Percentiles rank a stretch among this genome's conserved stretches.
phyloP scores from a whole-genome alignment of 2,329 filamentous ascomycete species.

The Gaeumannomyces tritici region DNA sequence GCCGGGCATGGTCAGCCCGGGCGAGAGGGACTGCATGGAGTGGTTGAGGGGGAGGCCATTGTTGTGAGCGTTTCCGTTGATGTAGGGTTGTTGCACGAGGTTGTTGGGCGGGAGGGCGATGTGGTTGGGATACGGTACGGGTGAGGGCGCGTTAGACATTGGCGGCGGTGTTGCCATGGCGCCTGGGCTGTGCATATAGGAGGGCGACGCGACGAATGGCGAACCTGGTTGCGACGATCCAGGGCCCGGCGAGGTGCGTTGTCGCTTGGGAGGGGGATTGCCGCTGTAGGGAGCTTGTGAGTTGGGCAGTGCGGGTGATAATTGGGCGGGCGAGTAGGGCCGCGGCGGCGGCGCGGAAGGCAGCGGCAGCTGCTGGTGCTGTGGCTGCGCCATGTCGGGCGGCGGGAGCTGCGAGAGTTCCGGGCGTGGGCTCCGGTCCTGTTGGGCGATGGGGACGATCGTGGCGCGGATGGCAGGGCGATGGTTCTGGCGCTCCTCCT shows the following conservation, averaged over 20 bases:
- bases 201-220: constrained; percentile 16
- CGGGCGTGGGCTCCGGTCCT: too few relatives aligned
- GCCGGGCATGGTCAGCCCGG: constrained; percentile 2
- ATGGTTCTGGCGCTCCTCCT: neutral
- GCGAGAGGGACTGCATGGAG: neutral
- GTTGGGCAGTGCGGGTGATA: neutral
- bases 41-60: neutral
- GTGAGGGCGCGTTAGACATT: constrained; percentile 10
- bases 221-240: constrained; percentile 6
- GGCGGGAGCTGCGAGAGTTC: neutral
- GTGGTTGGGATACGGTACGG: constrained; percentile 54
- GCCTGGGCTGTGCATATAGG: constrained; percentile 15
- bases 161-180: constrained; percentile 9
- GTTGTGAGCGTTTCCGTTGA: constrained; percentile 12
- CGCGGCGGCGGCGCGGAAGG: constrained; percentile 6
- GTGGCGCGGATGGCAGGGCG: too few relatives aligned
- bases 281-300: neutral
- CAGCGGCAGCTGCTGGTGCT: constrained; percentile 25
- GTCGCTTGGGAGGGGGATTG: constrained; percentile 1
- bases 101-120: constrained; percentile 17
- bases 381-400: constrained; percentile 48
- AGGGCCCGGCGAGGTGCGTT: constrained; percentile 1
- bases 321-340: neutral
- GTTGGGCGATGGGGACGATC: neutral
- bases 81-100: constrained; percentile 15